Evolutionary conservation across 306 rosid species (phyloP).

Genomic region (Crataegus laevigata): DNA sequence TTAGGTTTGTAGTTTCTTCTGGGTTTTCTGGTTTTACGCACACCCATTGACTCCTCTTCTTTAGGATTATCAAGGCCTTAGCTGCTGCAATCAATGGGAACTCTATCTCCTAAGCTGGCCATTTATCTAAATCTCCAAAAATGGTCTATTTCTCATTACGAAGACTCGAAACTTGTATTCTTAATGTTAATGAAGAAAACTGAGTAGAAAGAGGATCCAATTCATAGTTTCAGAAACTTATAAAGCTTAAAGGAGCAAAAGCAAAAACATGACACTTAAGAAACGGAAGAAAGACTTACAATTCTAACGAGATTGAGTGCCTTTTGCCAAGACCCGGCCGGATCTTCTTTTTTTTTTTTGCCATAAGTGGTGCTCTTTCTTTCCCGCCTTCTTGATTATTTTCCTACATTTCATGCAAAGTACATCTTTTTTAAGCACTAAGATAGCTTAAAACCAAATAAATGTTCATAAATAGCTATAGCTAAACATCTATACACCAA

Average conservation of each 20-base stretch:
- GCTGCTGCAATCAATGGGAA: slow-evolving; percentile 79
- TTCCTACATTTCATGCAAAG: slow-evolving; percentile 57
- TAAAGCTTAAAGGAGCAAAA: slow-evolving; percentile 2
- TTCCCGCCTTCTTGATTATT: slow-evolving; percentile 35
- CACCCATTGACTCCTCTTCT: slow-evolving; percentile 64
- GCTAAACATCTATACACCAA: too few species aligned
- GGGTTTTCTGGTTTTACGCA: too few species aligned
- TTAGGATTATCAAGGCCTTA: slow-evolving; percentile 68
- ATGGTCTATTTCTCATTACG: slow-evolving; percentile 83
- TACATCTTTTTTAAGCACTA: neutral
- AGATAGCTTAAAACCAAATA: neutral
- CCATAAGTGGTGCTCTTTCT: slow-evolving; percentile 72
- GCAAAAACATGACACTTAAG: neutral
- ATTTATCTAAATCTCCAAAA: slow-evolving; percentile 84
- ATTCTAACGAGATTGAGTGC: slow-evolving; percentile 66
- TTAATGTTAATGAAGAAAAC: neutral
- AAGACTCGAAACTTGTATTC: slow-evolving; percentile 51
- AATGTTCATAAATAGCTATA: neutral
- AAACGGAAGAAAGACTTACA: slow-evolving; percentile 31
- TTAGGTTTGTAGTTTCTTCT: too few species aligned
- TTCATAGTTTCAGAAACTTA: neutral
- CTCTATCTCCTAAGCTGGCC: slow-evolving; percentile 92
- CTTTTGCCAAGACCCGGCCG: slow-evolving; percentile 79
- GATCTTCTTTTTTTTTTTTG: slow-evolving; percentile 62
- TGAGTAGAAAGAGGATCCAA: neutral